Percentiles rank a stretch among this genome's conserved stretches.
Conservation (phyloP, 1,284 basidiomycete genomes). For the Malassezia equina region DNA sequence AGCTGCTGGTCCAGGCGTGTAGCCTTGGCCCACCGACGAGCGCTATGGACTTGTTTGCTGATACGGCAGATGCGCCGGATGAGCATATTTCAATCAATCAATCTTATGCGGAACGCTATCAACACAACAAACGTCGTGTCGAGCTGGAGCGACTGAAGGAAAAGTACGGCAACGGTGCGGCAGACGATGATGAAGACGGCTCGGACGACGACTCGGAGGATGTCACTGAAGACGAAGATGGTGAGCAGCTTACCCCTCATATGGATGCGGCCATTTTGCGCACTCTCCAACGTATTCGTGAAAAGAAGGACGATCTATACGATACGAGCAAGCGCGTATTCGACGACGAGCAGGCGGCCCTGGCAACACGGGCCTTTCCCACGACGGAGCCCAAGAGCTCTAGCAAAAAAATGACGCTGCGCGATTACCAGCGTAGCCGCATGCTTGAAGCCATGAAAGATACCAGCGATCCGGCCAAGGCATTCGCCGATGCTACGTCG, state of each 20-base stretch:
- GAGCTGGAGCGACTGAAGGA: conserved; percentile 39
- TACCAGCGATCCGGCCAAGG: conserved; percentile 36
- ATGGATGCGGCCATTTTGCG: conserved; percentile 89
- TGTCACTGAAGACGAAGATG: conserved; percentile 85
- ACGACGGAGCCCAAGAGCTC: background rate
- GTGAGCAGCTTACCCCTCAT: conserved; percentile 84
- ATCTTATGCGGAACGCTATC: conserved; percentile 38
- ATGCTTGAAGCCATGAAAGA: conserved; percentile 40
- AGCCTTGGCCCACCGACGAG: background rate
- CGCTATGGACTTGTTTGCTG: conserved; percentile 7
- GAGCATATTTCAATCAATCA: conserved; percentile 34
- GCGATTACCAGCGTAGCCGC: conserved; percentile 41
- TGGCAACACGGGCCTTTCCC: background rate
- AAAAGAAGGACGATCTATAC: conserved; percentile 74
- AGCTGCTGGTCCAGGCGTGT: background rate
- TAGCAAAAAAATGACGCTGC: conserved; percentile 37
- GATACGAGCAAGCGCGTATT: conserved; percentile 51
- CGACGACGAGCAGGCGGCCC: conserved; percentile 25
- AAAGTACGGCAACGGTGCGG: conserved; percentile 24
- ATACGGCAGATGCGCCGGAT: background rate
- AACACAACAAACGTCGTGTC: conserved; percentile 40
- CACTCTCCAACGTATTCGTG: conserved; percentile 74
- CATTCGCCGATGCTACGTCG: conserved; percentile 41
- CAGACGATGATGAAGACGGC: conserved; percentile 17
- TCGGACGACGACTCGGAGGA: conserved; percentile 49